Percentiles rank a stretch among this genome's conserved stretches.
These are phyloP conservation scores for thale cress (Arabidopsis thaliana) DNA, from an alignment of 345 rosid genomes.

Conservation along the genomic window DNA sequence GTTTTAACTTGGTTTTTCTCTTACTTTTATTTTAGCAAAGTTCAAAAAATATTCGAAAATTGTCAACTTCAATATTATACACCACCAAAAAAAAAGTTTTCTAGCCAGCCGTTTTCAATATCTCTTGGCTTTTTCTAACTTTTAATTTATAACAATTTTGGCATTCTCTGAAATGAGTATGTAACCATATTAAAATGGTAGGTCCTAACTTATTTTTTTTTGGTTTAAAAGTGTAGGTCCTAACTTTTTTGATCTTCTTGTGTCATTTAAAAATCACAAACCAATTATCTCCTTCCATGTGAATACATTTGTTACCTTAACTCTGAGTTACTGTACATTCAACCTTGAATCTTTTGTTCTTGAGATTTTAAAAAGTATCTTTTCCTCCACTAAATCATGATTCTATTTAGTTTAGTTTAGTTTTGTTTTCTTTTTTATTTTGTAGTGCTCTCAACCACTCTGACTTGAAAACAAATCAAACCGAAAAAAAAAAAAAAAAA, in stretches of 20 bases:
- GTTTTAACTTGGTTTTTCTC: not conserved
- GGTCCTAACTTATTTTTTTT: not conserved
- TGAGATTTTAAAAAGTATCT: not conserved
- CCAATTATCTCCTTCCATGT: slow-evolving; percentile 26
- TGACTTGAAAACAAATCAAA: slow-evolving; percentile 8
- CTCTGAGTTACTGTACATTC: slow-evolving; percentile 14
- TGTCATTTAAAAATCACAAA: slow-evolving; percentile 16
- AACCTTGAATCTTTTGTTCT: slow-evolving; percentile 29
- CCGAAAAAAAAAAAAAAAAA: not conserved
- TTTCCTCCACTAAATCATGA: not conserved
- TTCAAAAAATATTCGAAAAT: not conserved
- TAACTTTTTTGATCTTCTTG: not conserved
- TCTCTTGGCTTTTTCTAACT: slow-evolving; percentile 32
- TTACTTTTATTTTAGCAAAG: not conserved
- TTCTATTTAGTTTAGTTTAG: not conserved
- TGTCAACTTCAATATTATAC: not conserved
- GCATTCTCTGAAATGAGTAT: slow-evolving; percentile 26
- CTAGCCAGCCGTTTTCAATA: slow-evolving; percentile 21
- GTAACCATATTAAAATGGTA: slow-evolving; percentile 20
- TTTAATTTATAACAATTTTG: slow-evolving; percentile 37
- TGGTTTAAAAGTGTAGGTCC: too few species aligned
- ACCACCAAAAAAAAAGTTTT: slow-evolving; percentile 3
- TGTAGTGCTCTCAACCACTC: not conserved
- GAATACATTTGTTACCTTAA: slow-evolving; percentile 19
- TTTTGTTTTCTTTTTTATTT: not conserved